Conservation (phyloP, 495 filamentous ascomycete species). For the Trichoderma asperelloides region DNA sequence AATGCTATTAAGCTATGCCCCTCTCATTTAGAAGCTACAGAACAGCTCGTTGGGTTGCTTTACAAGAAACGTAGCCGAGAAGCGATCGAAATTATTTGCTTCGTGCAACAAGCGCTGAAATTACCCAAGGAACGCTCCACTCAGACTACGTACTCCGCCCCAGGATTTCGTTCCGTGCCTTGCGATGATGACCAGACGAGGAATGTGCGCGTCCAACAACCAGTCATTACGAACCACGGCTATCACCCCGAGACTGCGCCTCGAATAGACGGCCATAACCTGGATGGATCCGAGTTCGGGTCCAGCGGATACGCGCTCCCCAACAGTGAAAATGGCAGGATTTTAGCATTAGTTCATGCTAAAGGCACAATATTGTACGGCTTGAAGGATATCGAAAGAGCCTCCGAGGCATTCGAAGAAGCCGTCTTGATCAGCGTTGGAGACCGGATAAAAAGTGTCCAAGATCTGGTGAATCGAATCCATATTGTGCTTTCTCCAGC, state of each 20-base stretch:
- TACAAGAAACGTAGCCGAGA: constrained; percentile 78
- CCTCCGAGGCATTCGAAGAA: constrained; percentile 89
- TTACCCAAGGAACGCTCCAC: constrained; percentile 20
- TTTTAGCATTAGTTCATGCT: constrained; percentile 85
- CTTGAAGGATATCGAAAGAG: constrained; percentile 71
- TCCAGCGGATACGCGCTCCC: constrained; percentile 82
- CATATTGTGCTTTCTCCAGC: constrained; percentile 55
- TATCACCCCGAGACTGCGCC: not conserved
- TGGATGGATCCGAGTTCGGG: constrained; percentile 18
- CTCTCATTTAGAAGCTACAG: constrained; percentile 91
- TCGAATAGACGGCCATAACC: not conserved
- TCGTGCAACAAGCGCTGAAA: constrained; percentile 70
- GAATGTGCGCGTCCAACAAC: not conserved
- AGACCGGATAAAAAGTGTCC: constrained; percentile 59
- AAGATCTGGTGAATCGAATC: constrained; percentile 72
- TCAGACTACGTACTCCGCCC: not conserved
- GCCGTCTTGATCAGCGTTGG: constrained; percentile 85
- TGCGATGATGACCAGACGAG: not conserved
- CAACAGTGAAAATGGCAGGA: constrained; percentile 84
- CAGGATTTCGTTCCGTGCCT: not conserved
- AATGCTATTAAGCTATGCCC: constrained; percentile 74
- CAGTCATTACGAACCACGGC: not conserved
- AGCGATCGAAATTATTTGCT: constrained; percentile 82
- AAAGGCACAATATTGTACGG: constrained; percentile 98
- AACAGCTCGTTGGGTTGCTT: constrained; percentile 85